A percentile compares a stretch with the other conserved stretches of the same genome.
Evolutionary conservation across 768 basidiomycete genomes (phyloP).

Genomic region (Macrocybe gigantea): DNA sequence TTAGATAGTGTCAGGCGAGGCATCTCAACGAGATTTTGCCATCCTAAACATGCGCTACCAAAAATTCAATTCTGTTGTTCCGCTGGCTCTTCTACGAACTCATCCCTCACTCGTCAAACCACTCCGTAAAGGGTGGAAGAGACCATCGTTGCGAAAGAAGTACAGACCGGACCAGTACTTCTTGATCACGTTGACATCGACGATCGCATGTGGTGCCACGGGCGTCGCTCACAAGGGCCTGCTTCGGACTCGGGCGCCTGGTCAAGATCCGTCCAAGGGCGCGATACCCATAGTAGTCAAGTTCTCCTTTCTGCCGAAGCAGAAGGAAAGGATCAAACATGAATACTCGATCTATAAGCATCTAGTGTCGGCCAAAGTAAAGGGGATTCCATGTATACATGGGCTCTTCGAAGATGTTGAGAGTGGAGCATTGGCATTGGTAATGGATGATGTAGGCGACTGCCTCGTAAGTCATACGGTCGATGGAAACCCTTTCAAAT

Average conservation of each 20-base stretch:
- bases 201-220: slow-evolving; percentile 1
- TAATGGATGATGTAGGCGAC: slow-evolving; percentile 3
- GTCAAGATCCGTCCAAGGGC: background rate
- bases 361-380: background rate
- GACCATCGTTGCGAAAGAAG: background rate
- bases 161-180: slow-evolving; percentile 1
- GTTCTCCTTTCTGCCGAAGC: background rate
- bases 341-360: slow-evolving; percentile 5
- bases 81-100: background rate
- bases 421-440: background rate
- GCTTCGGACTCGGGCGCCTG: background rate
- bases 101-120: background rate
- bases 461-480: background rate
- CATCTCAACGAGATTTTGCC: background rate
- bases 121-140: background rate
- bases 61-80: background rate
- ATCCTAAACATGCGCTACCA: background rate
- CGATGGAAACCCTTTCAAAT: background rate
- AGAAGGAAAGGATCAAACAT: background rate
- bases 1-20: background rate
- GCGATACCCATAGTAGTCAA: slow-evolving; percentile 2
- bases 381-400: slow-evolving; percentile 2
- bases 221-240: slow-evolving; percentile 1
- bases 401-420: slow-evolving; percentile 5
- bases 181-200: background rate